Evolutionary conservation across 495 filamentous ascomycete genomes (phyloP), one percentile per base, ranked within the genome.

Genomic region (Xylaria scruposa): DNA sequence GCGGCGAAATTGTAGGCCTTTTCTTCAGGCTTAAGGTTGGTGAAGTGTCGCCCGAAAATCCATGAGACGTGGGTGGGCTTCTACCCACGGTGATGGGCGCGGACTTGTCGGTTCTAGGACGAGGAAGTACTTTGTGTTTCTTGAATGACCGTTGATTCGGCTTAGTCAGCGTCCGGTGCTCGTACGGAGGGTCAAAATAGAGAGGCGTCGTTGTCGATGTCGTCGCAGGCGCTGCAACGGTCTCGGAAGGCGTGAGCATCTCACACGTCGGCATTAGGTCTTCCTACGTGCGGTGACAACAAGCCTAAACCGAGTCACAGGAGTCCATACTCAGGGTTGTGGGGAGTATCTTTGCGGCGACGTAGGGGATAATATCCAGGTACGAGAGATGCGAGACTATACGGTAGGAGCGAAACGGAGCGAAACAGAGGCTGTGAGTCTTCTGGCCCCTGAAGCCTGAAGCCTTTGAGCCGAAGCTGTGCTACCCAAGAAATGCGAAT

Each of bases 61-160:
- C 68, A 74, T 66, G 67, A 63, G 77, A 73, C 68, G 73, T 53
- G 15, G 31, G 56, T 10, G 56, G 49, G 64, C 54, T 68, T 73
- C 70, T 72, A 74, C 59, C 70, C 68, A 51, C 74, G 47, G 31
- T 65, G 62, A 60, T 76, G 73, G 66, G 77, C 66, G 62, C 53
- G 38, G 31, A 72, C 24, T 47, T 74, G 58, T 81, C 77, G 70
- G 74, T 83, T 66, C 78, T 81, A 47, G 86, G 87, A 68, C 83
- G 86, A 44, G 87, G 87, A 29, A 89, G 80, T 29, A 81, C 77
- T 76, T 87, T 88, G 75, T 88, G 87, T 73, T 82, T 88, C 78
- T 83, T 89, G 76, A 89, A 84, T 67, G 83, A 81, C 47, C 75
- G 79, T 76, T 76, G 83, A 64, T 54, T 74, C 59, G 77, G 68